Evolutionary conservation across 129 eudicot genomes (phyloP).

Genomic region (Artemisia annua): DNA sequence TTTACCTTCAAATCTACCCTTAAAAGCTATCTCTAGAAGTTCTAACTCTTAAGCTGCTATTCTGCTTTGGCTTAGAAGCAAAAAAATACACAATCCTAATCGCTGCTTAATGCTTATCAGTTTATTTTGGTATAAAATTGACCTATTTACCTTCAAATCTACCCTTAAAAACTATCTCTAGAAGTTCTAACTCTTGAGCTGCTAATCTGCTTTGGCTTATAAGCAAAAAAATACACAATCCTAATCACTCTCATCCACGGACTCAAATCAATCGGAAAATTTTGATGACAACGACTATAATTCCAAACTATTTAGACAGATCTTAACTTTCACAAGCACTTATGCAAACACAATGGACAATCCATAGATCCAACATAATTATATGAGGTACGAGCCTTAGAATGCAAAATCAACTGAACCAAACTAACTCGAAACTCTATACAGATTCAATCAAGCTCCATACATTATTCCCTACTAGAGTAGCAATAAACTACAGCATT

Average conservation of each 20-base stretch:
- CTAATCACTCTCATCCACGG: no score
- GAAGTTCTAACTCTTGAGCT: no score
- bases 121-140: no score
- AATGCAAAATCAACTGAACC: slow-evolving; percentile 8
- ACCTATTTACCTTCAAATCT: no score
- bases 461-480: slow-evolving; percentile 13
- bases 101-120: no score
- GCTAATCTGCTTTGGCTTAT: neutral
- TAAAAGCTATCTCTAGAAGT: no score
- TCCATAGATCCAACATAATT: slow-evolving; percentile 7
- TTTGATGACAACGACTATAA: neutral
- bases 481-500: slow-evolving; percentile 24
- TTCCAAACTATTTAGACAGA: neutral
- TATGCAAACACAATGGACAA: slow-evolving; percentile 1
- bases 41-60: no score
- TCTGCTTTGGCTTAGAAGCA: neutral
- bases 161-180: no score
- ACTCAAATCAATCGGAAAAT: neutral
- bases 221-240: no score
- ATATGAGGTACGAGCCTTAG: neutral
- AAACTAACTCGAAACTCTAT: neutral
- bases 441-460: slow-evolving; percentile 7
- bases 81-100: no score
- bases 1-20: no score
- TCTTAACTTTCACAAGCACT: neutral